Percentiles rank a stretch among this genome's conserved stretches.
These are phyloP conservation scores for Glycine tomentella DNA, from an alignment of 306 rosid species.

Conservation along the genomic window DNA sequence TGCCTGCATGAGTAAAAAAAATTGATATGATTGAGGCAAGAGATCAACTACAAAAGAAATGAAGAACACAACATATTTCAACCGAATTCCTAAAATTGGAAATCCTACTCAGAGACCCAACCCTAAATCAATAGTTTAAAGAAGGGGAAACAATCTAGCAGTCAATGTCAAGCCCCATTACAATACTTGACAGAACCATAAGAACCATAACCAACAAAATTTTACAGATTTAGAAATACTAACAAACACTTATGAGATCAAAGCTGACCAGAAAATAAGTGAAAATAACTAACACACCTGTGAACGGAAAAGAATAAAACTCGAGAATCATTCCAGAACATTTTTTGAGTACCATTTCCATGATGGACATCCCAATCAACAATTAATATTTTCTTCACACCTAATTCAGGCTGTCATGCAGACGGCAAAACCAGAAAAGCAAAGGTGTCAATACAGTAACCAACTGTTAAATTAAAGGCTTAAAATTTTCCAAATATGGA, in stretches of 20 bases:
- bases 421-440: slow-evolving; percentile 33
- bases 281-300: slow-evolving; percentile 60
- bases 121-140: no score
- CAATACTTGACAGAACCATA: neutral
- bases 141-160: no score
- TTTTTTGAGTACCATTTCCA: slow-evolving; percentile 96
- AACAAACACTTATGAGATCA: slow-evolving; percentile 15
- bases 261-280: slow-evolving; percentile 14
- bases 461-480: neutral
- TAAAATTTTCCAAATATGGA: slow-evolving; percentile 1
- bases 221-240: neutral
- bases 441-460: slow-evolving; percentile 36
- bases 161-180: neutral
- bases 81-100: neutral
- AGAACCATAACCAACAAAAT: slow-evolving; percentile 2
- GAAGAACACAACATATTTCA: no score
- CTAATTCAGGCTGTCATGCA: slow-evolving; percentile 80
- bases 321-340: slow-evolving; percentile 85
- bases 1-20: slow-evolving; percentile 66
- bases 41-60: slow-evolving; percentile 22
- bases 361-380: slow-evolving; percentile 99
- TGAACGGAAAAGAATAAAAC: slow-evolving; percentile 97
- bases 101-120: neutral
- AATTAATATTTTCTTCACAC: slow-evolving; percentile 73
- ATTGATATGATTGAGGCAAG: slow-evolving; percentile 37